phyloP scores from a whole-genome alignment of 2,329 filamentous ascomycete species.

The Epichloe glyceriae region DNA sequence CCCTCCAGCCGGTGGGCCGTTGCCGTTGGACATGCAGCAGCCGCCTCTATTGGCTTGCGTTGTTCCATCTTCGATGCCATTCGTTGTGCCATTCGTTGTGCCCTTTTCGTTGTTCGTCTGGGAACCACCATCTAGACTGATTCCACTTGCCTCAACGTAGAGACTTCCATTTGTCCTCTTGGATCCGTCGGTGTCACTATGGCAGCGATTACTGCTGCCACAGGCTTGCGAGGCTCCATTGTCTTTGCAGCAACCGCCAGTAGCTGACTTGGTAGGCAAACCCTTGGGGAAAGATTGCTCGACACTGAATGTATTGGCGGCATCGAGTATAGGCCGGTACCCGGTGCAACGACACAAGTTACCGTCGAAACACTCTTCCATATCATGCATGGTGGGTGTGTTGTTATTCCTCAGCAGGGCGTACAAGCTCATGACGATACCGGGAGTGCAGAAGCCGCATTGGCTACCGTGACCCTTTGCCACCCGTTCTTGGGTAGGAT shows the following conservation, averaged over 20 bases:
- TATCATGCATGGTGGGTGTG: conserved; percentile 62
- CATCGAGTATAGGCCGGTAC: conserved; percentile 86
- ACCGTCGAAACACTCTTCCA: conserved; percentile 95
- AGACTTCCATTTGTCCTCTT: neutral
- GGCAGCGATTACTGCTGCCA: conserved; percentile 25
- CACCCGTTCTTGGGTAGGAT: conserved; percentile 82
- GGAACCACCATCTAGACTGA: neutral
- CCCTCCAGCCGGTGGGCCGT: conserved; percentile 26
- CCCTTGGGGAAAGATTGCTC: conserved; percentile 25
- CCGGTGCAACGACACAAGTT: conserved; percentile 94
- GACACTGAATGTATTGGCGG: conserved; percentile 75
- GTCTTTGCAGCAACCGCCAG: conserved; percentile 2
- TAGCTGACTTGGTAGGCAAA: neutral
- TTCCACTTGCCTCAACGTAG: neutral
- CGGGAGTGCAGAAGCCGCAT: conserved; percentile 89
- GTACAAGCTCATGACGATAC: conserved; percentile 96
- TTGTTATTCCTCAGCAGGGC: conserved; percentile 78
- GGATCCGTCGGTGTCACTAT: conserved; percentile 25
- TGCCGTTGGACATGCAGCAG: conserved; percentile 59
- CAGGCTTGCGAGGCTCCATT: neutral
- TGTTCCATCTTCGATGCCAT: neutral
- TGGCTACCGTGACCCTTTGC: conserved; percentile 87
- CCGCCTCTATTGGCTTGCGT: conserved; percentile 28
- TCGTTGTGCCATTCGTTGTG: neutral
- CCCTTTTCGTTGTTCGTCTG: neutral